Evolutionary conservation across 2,329 filamentous ascomycete species (phyloP), one percentile per base, ranked within the genome.

Genomic region (Colletotrichum abscissum): DNA sequence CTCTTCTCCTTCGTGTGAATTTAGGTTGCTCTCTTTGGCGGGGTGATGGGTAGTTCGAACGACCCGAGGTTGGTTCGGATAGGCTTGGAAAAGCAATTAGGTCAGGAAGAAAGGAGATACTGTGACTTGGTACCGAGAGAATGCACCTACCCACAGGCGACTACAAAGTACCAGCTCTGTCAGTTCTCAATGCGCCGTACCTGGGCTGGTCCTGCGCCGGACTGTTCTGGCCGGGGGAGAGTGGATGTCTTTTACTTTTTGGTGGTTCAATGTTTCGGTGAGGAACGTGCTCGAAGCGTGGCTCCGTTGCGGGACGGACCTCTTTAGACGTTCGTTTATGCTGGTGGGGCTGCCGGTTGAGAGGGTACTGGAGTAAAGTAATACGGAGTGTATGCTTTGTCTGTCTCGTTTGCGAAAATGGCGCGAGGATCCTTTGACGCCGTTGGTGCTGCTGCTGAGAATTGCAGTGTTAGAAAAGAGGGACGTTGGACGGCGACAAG

Each of bases 281-380:
- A 72, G 69, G 59, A 59, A 72, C 69, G 69, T 72, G 69, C 69
- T 69, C 16, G 16, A 49, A 33, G 58, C 58, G 64, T 69, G 69
- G 54, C 60, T 73, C 71, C 71, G 71, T 71, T 71, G 60, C 62
- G 71, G 71, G 56, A 67, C 67, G 71, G 62, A 49, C 66, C 66
- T 69, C 28, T 63, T n/a, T 56, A 38, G 35, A 33, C 24, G 54
- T 68, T 55, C 52, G 69, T 72, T 49, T 56, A 60, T 64, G 64
- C 42, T 16, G 66, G 70, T 64, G 66, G 66, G 59, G 59, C 66
- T 24, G 33, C 22, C 33, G 46, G 30, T 52, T 9, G 42, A 49
- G 19, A 22, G 19, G 64, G 59, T 52, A 49, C 24, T 16, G 16
- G 14, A 35, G 33, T 35, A 35, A 33, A 33, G 35, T 14, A 38